phyloP scores from a whole-genome alignment of 176 grass and related monocot genomes.

The Paspalum notatum region DNA sequence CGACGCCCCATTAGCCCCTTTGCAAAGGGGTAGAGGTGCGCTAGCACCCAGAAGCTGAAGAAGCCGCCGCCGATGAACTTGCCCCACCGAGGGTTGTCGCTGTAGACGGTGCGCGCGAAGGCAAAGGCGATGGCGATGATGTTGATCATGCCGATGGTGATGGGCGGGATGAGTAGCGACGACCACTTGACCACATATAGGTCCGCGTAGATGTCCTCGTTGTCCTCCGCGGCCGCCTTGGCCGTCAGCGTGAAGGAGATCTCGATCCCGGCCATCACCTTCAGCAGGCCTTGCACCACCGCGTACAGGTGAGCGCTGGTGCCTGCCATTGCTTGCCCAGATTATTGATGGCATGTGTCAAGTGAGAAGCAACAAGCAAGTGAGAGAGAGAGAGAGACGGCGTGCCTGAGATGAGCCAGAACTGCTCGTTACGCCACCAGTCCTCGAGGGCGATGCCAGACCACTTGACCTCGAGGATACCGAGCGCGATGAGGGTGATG shows the following conservation, averaged over 20 bases:
- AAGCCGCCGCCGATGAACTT: conserved; percentile 85
- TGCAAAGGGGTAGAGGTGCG: conserved; percentile 81
- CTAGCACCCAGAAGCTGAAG: conserved; percentile 92
- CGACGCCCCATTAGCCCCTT: conserved; percentile 86
- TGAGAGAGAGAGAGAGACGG: too few relatives aligned
- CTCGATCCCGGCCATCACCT: conserved; percentile 88
- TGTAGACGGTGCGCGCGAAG: conserved; percentile 74
- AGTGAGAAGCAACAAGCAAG: too few relatives aligned
- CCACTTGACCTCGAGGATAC: conserved; percentile 95
- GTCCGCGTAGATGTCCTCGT: conserved; percentile 83
- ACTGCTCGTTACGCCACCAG: conserved; percentile 98
- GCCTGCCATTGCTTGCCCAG: too few relatives aligned
- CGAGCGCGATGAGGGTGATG: conserved; percentile 73
- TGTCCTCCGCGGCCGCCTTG: conserved; percentile 67
- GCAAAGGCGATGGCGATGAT: conserved; percentile 84
- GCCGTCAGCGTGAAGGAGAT: conserved; percentile 89
- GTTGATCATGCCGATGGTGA: conserved; percentile 92
- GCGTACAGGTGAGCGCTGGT: conserved; percentile 86
- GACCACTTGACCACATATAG: conserved; percentile 84
- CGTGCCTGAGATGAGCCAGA: too few relatives aligned
- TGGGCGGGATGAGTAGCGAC: conserved; percentile 81
- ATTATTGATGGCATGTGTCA: too few relatives aligned
- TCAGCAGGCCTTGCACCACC: conserved; percentile 72
- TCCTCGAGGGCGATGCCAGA: conserved; percentile 81
- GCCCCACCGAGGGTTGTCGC: conserved; percentile 77